phyloP scores from a whole-genome alignment of 2,329 filamentous ascomycete species.

The Scorias spongiosa region DNA sequence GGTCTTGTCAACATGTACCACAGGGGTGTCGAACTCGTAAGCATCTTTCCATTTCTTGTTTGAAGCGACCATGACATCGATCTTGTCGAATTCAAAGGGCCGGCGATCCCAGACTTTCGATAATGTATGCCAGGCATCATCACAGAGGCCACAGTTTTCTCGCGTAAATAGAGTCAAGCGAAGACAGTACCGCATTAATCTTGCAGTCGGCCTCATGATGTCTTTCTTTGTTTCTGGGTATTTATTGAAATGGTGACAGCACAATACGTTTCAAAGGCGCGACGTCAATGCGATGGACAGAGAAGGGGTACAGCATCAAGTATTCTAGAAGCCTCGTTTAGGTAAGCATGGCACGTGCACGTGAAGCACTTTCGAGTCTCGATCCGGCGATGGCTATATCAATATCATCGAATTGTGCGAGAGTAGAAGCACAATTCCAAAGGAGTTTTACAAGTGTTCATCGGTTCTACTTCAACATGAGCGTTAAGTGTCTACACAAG shows the following conservation, averaged over 20 bases:
- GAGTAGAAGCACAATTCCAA: too few species aligned
- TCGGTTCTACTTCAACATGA: slow-evolving; percentile 31
- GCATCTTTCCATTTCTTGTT: slow-evolving; percentile 52
- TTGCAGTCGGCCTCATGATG: slow-evolving; percentile 1
- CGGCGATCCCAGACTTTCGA: slow-evolving; percentile 51
- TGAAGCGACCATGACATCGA: slow-evolving; percentile 51
- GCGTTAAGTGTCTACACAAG: slow-evolving; percentile 87
- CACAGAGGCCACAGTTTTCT: slow-evolving; percentile 55
- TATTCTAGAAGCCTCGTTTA: neutral
- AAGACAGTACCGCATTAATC: slow-evolving; percentile 5
- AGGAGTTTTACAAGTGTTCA: too few species aligned
- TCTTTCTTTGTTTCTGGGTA: neutral
- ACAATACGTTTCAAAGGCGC: neutral
- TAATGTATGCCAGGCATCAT: slow-evolving; percentile 51
- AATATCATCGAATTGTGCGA: too few species aligned
- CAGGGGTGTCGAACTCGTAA: slow-evolving; percentile 71
- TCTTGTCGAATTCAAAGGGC: slow-evolving; percentile 53
- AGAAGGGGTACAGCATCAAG: neutral
- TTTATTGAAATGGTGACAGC: neutral
- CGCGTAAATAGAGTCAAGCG: slow-evolving; percentile 58
- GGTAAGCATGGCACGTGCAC: neutral
- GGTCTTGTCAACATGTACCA: slow-evolving; percentile 55
- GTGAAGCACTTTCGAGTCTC: too few species aligned
- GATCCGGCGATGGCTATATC: too few species aligned
- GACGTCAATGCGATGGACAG: too few species aligned